Conservation (phyloP, 257 asterid genomes). For the Petunia secreta region DNA sequence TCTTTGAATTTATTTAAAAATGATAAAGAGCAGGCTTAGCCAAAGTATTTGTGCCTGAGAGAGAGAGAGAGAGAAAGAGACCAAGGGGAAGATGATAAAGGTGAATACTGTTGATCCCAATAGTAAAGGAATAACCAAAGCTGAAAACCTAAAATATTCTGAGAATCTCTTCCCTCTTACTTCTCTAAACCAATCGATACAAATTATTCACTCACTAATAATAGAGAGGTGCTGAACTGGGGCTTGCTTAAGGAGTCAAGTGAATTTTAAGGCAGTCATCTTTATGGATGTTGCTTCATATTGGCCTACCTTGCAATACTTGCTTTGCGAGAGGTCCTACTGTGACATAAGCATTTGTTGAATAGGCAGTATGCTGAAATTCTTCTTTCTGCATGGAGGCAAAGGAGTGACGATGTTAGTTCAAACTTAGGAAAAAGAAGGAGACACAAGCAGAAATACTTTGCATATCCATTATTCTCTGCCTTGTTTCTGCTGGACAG, state of each 20-base stretch:
- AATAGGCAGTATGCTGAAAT: conserved; percentile 91
- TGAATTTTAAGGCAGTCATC: neutral
- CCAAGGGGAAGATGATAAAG: too few relatives aligned
- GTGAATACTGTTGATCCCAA: neutral
- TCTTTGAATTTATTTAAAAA: neutral
- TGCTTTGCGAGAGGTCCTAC: conserved; percentile 78
- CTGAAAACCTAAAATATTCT: neutral
- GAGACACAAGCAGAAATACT: conserved; percentile 6
- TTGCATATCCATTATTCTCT: neutral
- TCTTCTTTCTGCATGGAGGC: conserved; percentile 82
- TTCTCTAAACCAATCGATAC: neutral
- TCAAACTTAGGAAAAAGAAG: conserved; percentile 22
- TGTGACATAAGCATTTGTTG: conserved; percentile 92
- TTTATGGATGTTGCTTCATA: neutral
- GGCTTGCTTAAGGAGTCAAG: too few relatives aligned
- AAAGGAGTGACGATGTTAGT: conserved; percentile 11
- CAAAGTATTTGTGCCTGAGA: neutral
- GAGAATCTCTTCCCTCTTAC: conserved; percentile 4
- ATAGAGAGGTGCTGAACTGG: neutral
- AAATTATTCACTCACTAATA: neutral
- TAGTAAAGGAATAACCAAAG: neutral
- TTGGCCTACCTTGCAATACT: conserved; percentile 69
- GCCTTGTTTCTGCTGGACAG: conserved; percentile 15
- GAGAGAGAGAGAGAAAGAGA: neutral
- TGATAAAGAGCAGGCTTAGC: conserved; percentile 9